These are phyloP conservation scores for Purpureocillium takamizusanense DNA, from an alignment of 2,329 filamentous ascomycete species.

Conservation along the genomic window DNA sequence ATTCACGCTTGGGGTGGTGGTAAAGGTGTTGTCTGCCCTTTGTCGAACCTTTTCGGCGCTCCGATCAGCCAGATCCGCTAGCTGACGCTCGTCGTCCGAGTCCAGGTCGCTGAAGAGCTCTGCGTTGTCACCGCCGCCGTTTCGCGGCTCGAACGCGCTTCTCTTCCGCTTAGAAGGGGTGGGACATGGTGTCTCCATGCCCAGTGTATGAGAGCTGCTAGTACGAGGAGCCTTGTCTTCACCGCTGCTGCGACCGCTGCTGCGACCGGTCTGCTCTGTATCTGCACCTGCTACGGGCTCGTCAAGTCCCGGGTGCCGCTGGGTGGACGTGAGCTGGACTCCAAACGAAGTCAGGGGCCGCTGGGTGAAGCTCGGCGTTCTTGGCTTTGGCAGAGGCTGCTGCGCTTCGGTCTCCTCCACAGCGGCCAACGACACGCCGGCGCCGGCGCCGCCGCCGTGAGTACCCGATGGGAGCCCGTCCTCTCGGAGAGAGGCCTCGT, in stretches of 20 bases:
- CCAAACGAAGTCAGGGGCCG: slow-evolving; percentile 18
- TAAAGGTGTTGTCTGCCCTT: slow-evolving; percentile 7
- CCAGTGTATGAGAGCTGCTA: too few relatives aligned
- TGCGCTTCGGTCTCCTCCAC: not conserved
- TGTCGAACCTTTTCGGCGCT: slow-evolving; percentile 18
- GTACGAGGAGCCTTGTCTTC: not conserved
- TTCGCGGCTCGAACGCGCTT: slow-evolving; percentile 8
- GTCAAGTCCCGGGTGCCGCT: slow-evolving; percentile 6
- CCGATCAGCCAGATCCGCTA: slow-evolving; percentile 24
- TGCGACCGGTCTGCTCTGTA: not conserved
- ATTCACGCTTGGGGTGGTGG: slow-evolving; percentile 17
- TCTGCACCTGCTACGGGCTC: not conserved
- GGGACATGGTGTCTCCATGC: slow-evolving; percentile 4
- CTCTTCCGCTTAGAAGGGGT: slow-evolving; percentile 19
- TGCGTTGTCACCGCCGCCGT: slow-evolving; percentile 11
- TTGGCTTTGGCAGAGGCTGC: slow-evolving; percentile 10
- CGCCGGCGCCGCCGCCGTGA: slow-evolving; percentile 1
- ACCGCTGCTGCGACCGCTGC: not conserved
- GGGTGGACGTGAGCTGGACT: slow-evolving; percentile 14
- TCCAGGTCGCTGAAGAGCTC: slow-evolving; percentile 22
- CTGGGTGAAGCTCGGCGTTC: slow-evolving; percentile 19
- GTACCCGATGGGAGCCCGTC: slow-evolving; percentile 9
- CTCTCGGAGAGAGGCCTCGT: slow-evolving; percentile 24
- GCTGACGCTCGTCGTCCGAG: slow-evolving; percentile 29
- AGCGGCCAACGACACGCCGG: too few relatives aligned